These are phyloP conservation scores for Endocalyx cinctus DNA, from an alignment of 2,329 filamentous ascomycete species.

Conservation along the genomic window DNA sequence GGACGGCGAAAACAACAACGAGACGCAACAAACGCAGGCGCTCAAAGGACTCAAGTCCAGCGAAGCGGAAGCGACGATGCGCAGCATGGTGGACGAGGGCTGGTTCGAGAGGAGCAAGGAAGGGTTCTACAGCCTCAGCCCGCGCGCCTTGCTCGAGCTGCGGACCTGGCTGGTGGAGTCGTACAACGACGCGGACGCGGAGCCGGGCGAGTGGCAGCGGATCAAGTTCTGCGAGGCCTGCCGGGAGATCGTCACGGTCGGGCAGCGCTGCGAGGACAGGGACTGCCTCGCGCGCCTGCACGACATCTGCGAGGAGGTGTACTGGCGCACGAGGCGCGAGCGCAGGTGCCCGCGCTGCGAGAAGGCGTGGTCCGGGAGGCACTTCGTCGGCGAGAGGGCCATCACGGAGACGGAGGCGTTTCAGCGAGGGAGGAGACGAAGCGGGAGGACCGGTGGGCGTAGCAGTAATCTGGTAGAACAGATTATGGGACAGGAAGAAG, in stretches of 20 bases:
- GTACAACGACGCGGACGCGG: constrained; percentile 73
- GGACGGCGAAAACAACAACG: constrained; percentile 25
- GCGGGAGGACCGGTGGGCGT: constrained; percentile 24
- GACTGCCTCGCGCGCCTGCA: constrained; percentile 71
- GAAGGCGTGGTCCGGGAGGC: constrained; percentile 43
- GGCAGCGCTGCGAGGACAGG: constrained; percentile 67
- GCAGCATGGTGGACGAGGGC: constrained; percentile 66
- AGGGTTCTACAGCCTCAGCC: constrained; percentile 71
- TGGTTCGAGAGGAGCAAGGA: constrained; percentile 76
- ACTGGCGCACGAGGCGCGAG: constrained; percentile 62
- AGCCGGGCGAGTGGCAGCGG: constrained; percentile 59
- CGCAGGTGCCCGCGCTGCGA: constrained; percentile 62
- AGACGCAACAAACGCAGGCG: constrained; percentile 27
- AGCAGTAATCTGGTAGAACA: constrained; percentile 31
- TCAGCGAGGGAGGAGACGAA: constrained; percentile 36
- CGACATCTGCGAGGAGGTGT: constrained; percentile 68
- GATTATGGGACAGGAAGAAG: constrained; percentile 25
- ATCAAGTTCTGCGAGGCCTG: constrained; percentile 89
- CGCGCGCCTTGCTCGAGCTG: constrained; percentile 80
- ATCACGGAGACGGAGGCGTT: constrained; percentile 51
- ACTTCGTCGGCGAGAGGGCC: constrained; percentile 53
- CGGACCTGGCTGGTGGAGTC: constrained; percentile 78
- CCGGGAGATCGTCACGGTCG: constrained; percentile 81
- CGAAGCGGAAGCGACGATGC: constrained; percentile 71
- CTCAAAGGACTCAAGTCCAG: constrained; percentile 63